These are phyloP conservation scores for Candida sithepensis DNA, from an alignment of 805 yeast species.

Conservation along the genomic window DNA sequence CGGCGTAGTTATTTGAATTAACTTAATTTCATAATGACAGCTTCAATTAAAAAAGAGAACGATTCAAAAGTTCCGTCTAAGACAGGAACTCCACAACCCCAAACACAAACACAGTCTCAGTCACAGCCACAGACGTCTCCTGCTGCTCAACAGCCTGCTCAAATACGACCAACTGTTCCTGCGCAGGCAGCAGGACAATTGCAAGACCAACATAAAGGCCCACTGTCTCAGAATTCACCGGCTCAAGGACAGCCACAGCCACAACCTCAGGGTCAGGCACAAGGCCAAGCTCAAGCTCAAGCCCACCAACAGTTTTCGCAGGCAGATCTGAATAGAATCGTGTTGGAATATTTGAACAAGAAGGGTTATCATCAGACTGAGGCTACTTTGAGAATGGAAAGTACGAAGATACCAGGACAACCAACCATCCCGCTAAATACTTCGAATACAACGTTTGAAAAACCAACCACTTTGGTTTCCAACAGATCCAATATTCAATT, in stretches of 20 bases:
- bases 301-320: conserved; percentile 49
- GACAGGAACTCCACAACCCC: conserved; percentile 7
- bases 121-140: conserved; percentile 12
- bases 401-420: conserved; percentile 54
- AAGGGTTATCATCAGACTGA: conserved; percentile 95
- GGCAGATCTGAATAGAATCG: conserved; percentile 87
- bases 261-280: conserved; percentile 8
- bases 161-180: conserved; percentile 7
- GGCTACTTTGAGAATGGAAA: conserved; percentile 87
- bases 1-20: background rate
- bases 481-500: conserved; percentile 32
- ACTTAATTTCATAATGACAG: conserved; percentile 8
- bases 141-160: conserved; percentile 7
- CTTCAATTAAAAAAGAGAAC: conserved; percentile 15
- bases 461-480: conserved; percentile 33
- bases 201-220: conserved; percentile 6
- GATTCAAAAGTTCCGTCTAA: conserved; percentile 7
- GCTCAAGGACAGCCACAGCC: background rate
- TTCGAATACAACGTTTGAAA: conserved; percentile 33
- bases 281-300: conserved; percentile 18
- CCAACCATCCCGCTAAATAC: conserved; percentile 49
- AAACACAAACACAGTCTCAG: background rate
- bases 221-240: conserved; percentile 2
- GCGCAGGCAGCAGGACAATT: conserved; percentile 4
- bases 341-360: conserved; percentile 85